These are phyloP conservation scores for Cystofilobasidium capitatum DNA, from an alignment of 768 basidiomycete genomes.

Conservation along the genomic window DNA sequence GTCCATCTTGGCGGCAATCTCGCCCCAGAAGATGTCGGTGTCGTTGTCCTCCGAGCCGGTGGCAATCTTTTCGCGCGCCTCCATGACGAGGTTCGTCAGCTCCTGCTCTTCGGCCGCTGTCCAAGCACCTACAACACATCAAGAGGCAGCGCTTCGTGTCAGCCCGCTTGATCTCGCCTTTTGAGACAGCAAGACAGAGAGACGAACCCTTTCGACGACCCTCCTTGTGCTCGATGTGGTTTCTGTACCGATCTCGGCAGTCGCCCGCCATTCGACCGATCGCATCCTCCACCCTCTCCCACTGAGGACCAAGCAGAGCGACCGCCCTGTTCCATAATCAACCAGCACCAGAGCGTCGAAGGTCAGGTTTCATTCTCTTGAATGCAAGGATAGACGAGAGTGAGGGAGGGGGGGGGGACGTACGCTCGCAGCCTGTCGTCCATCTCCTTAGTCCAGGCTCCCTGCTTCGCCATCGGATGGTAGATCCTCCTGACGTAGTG, in stretches of 20 bases:
- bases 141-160: not conserved
- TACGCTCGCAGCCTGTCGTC: slow-evolving; percentile 58
- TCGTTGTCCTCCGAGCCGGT: slow-evolving; percentile 61
- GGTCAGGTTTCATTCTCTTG: not conserved
- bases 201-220: slow-evolving; percentile 51
- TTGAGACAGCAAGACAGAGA: not conserved
- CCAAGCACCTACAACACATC: slow-evolving; percentile 52
- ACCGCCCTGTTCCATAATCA: slow-evolving; percentile 54
- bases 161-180: not conserved
- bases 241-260: slow-evolving; percentile 76
- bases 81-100: slow-evolving; percentile 62
- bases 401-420: slow-evolving; percentile 31
- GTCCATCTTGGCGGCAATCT: slow-evolving; percentile 67
- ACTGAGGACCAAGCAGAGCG: slow-evolving; percentile 58
- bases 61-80: slow-evolving; percentile 48
- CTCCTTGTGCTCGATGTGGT: slow-evolving; percentile 63
- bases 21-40: slow-evolving; percentile 73
- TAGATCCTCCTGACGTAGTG: slow-evolving; percentile 63
- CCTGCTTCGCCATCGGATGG: slow-evolving; percentile 61
- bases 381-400: not conserved
- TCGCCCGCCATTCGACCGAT: slow-evolving; percentile 70
- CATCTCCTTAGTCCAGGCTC: slow-evolving; percentile 59
- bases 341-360: not conserved
- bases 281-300: slow-evolving; percentile 62
- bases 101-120: slow-evolving; percentile 68